These are phyloP conservation scores for Geum urbanum DNA, from an alignment of 306 rosid species.

Conservation along the genomic window DNA sequence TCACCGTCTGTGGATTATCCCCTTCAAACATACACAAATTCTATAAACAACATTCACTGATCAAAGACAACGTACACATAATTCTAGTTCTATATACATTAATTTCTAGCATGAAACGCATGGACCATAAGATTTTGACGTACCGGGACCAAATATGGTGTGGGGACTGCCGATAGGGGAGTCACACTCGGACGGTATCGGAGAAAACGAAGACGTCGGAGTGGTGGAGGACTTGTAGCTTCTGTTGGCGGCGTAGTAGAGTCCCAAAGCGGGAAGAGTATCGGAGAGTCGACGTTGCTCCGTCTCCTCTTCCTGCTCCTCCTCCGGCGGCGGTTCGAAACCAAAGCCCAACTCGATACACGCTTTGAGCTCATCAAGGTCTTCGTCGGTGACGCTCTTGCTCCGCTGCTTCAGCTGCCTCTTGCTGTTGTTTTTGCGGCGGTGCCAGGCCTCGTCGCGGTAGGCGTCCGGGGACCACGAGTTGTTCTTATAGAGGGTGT, in stretches of 20 bases:
- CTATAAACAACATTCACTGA: not conserved
- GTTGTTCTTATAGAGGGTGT: conserved; percentile 63
- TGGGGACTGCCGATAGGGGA: conserved; percentile 61
- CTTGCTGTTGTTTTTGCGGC: conserved; percentile 58
- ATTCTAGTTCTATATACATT: not conserved
- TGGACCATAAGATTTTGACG: not conserved
- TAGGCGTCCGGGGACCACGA: conserved; percentile 88
- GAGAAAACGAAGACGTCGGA: conserved; percentile 37
- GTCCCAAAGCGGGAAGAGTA: conserved; percentile 76
- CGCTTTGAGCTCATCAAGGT: conserved; percentile 81
- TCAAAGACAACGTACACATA: not conserved
- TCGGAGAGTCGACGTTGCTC: conserved; percentile 50
- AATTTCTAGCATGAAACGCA: not conserved
- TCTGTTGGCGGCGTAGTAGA: conserved; percentile 75
- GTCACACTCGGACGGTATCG: conserved; percentile 57
- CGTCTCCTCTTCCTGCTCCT: conserved; percentile 32
- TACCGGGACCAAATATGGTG: conserved; percentile 52
- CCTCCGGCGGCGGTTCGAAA: conserved; percentile 57
- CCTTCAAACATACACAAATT: conserved; percentile 37
- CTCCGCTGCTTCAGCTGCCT: conserved; percentile 42
- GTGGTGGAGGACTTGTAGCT: conserved; percentile 35
- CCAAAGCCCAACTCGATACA: conserved; percentile 89
- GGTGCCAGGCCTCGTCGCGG: conserved; percentile 87
- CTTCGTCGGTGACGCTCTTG: conserved; percentile 84
- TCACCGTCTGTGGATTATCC: conserved; percentile 75